Evolutionary conservation across 129 eudicot genomes (phyloP).

Genomic region (Helianthus annuus): DNA sequence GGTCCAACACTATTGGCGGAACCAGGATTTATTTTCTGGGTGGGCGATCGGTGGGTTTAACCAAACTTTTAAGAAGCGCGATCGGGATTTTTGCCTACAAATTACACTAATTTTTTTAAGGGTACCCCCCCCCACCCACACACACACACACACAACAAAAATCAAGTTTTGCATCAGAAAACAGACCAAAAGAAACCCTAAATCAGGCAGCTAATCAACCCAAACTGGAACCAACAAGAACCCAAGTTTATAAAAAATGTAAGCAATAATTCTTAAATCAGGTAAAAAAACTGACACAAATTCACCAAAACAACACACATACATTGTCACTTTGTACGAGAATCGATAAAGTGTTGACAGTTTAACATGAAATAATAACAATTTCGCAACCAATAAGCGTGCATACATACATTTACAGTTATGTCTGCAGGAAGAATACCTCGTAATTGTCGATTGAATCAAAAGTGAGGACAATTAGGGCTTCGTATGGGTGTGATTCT

Average conservation of each 20-base stretch:
- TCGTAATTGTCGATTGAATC: slow-evolving; percentile 9
- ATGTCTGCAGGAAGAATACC: not conserved
- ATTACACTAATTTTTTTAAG: no score
- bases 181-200: not conserved
- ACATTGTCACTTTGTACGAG: not conserved
- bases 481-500: slow-evolving; percentile 10
- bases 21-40: no score
- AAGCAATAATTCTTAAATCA: not conserved
- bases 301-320: slow-evolving; percentile 12
- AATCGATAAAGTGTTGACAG: not conserved
- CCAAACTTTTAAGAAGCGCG: no score
- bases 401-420: slow-evolving; percentile 1
- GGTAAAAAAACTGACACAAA: not conserved
- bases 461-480: not conserved
- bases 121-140: no score
- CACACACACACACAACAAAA: no score
- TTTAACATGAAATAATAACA: not conserved
- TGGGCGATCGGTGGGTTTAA: no score
- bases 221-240: slow-evolving; percentile 20
- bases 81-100: no score
- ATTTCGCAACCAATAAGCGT: not conserved
- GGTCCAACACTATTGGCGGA: no score
- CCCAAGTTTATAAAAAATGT: not conserved
- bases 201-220: slow-evolving; percentile 30
- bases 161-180: no score